Base-by-base conservation (phyloP, 495 filamentous ascomycete genomes). In the Penicillium parvum region DNA sequence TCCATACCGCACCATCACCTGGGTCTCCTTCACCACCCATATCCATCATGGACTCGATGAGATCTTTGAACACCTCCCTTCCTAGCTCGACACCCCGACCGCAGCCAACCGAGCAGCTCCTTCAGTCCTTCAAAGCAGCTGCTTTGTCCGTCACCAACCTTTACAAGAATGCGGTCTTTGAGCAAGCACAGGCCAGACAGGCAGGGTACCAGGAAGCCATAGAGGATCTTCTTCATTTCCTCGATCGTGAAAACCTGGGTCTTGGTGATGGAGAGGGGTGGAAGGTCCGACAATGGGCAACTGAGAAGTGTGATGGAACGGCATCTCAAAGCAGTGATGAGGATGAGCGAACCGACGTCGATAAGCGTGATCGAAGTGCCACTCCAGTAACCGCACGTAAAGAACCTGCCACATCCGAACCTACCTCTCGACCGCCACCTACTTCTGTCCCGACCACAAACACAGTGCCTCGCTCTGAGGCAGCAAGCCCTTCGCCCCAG, bases 131-230 rank as follows among this genome's bases (percentile, higher is more conserved):
- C 76, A 90, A 86, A 60, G 77, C 83, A 26, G 94, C 94, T 16
- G 94, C 94, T 10, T 73, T 96, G 15, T 95, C 94, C 3, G 90
- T 97, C 38, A 97, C 94, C 33, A 91, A 90, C 49, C 82, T 99
- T 20, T 97, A 96, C 69, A 96, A 95, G 63, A 87, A 82, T 38
- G 89, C 91, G 11, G 83, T 84, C 2, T 71, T 78, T 39, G 84
- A 88, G 15, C 81, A 87, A 51, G 71, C 80, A n/a, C 82, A 84
- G 47, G 76, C 89, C 12, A 79, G 82, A 16, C 67, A 76, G 7
- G 79, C 85, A 27, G 94, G 94, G 4, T 97, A 96, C 53, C 90
- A 96, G 57, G 90, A 97, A 46, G 94, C 90, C 18, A 73, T 99
- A 33, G 90, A 96, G 40, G 92, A 97, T 46, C 65, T 99, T 3